Evolutionary conservation across 192 early-diverging fungal species (phyloP).

Genomic region (Coemansia erecta): DNA sequence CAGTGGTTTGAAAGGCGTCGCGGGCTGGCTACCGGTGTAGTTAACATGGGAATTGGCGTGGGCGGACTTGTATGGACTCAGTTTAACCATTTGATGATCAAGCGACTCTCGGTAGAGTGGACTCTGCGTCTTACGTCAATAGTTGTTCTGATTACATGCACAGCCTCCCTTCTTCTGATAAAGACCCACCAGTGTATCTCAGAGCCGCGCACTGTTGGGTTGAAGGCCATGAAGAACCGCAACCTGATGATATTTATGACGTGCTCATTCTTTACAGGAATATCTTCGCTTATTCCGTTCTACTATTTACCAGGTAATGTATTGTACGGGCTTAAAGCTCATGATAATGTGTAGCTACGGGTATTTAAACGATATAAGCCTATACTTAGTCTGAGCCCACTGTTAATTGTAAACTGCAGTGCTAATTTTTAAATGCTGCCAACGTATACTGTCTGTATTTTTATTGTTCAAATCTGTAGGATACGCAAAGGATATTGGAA

Average conservation of each 20-base stretch:
- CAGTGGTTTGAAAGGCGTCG: conserved; percentile 61
- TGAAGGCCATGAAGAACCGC: conserved; percentile 20
- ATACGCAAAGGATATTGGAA: conserved; percentile 41
- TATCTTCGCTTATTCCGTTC: conserved; percentile 45
- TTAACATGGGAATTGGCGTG: conserved; percentile 65
- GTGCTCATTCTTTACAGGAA: conserved; percentile 36
- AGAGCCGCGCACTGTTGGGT: conserved; percentile 11
- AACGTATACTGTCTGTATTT: neutral
- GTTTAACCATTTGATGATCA: conserved; percentile 59
- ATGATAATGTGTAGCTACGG: neutral
- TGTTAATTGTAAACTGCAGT: no score
- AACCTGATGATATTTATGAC: conserved; percentile 31
- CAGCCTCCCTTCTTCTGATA: conserved; percentile 33
- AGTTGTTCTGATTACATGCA: conserved; percentile 34
- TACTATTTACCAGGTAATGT: conserved; percentile 50
- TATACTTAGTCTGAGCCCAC: no score
- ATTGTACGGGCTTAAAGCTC: neutral
- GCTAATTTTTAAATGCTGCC: no score
- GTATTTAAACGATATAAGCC: no score
- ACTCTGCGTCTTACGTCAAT: conserved; percentile 61
- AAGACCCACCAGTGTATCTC: conserved; percentile 18
- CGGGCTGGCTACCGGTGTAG: conserved; percentile 58
- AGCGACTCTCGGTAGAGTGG: conserved; percentile 56
- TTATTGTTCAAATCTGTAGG: conserved; percentile 9
- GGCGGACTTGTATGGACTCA: conserved; percentile 67